Base-by-base conservation (phyloP, 2,329 filamentous ascomycete species). In the Golovinomyces cichoracearum region DNA sequence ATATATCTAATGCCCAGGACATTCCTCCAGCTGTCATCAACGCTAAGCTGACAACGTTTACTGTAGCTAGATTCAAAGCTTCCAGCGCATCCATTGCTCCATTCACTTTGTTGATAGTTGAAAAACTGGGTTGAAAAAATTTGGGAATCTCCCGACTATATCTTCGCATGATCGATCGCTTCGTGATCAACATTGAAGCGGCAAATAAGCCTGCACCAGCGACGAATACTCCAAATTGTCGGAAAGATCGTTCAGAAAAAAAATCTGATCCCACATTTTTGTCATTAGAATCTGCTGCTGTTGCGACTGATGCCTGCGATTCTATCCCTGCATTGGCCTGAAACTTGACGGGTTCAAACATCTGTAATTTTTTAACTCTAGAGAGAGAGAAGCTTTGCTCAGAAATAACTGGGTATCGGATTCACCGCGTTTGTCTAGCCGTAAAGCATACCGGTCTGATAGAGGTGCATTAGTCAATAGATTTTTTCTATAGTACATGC, bases 51-150 rank as follows among this genome's bases (percentile, higher is more conserved):
- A 77, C 58, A 12, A 90, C 83, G 57, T 93, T 93, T 56, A 94
- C 70, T 0, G 86, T 93, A 0, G 88, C 90, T 31, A 94, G 67
- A 45, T 78, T 81, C 21, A 98, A 67, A 0, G 88, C 88, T 63
- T 93, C 81, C 29, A 80, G 64, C 0, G 88, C 88, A 53, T 94
- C 78, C 35, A 80, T 61, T 1, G 74, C 70, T 6, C 77, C 76
- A 57, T 78, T 79, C 25, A 74, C 69, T 41, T 67, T 47, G 62
- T 59, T 62, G 62, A 63, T 68, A 64, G 63, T 40, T 53, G 67
- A 63, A 55, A 73, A 74, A 62, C 73, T 78, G 41, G 71, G 73
- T 13, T 73, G 66, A 69, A 80, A 93, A 66, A 80, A 88, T 44
- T 71, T 72, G 10, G 86, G 85, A 35, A 74, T 64, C 12, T 74